Conservation (phyloP, 768 basidiomycete species). For the Pleurotus djamor region DNA sequence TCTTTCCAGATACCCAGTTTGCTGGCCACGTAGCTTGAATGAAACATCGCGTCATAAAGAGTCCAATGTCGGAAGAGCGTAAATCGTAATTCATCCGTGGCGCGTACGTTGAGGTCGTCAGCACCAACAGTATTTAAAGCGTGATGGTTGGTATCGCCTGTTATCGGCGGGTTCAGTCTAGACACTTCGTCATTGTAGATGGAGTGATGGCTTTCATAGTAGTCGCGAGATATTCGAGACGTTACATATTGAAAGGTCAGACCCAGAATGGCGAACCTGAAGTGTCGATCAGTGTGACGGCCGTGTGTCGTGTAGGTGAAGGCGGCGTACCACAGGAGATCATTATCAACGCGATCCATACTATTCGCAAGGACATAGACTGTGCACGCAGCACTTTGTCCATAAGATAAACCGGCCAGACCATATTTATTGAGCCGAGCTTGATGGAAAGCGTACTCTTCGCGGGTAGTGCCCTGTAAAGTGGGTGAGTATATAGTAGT, state of each 20-base stretch:
- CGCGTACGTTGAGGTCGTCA: slow-evolving; percentile 81
- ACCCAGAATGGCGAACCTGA: slow-evolving; percentile 44
- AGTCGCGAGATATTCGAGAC: slow-evolving; percentile 81
- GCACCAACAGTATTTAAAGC: slow-evolving; percentile 57
- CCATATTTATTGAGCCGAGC: slow-evolving; percentile 80
- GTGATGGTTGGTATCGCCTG: slow-evolving; percentile 28
- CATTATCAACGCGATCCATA: slow-evolving; percentile 91
- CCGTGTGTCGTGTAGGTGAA: neutral
- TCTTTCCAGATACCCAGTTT: slow-evolving; percentile 98
- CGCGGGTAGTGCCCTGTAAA: slow-evolving; percentile 61
- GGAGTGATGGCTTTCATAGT: slow-evolving; percentile 79
- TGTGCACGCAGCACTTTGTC: slow-evolving; percentile 86
- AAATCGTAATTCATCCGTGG: slow-evolving; percentile 89
- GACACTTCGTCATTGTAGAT: slow-evolving; percentile 91
- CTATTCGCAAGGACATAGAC: slow-evolving; percentile 88
- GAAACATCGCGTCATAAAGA: slow-evolving; percentile 96
- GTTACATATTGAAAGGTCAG: slow-evolving; percentile 91
- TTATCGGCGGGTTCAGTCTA: slow-evolving; percentile 74
- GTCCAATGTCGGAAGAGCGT: slow-evolving; percentile 98
- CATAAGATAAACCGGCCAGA: slow-evolving; percentile 78
- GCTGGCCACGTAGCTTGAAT: slow-evolving; percentile 94
- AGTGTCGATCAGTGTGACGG: neutral
- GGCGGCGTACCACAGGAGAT: slow-evolving; percentile 75
- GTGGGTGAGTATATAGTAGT: slow-evolving; percentile 16
- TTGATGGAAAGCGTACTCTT: slow-evolving; percentile 65